Conservation (phyloP, 2,329 filamentous ascomycete genomes). For the Meredithiella fracta region DNA sequence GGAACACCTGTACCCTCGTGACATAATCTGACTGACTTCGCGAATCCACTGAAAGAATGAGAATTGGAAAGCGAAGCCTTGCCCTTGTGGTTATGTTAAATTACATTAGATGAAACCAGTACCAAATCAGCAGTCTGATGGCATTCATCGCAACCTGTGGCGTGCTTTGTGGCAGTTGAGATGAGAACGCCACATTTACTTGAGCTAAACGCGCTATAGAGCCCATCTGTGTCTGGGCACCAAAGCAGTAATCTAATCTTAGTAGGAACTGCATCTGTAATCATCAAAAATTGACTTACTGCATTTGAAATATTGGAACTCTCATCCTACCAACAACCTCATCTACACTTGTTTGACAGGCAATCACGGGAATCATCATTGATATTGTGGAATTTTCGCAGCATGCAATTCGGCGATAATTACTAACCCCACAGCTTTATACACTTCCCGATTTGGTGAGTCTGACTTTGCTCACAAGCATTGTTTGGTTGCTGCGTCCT, state of each 20-base stretch:
- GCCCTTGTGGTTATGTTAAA: slow-evolving; percentile 2
- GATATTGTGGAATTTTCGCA: neutral
- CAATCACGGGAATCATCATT: neutral
- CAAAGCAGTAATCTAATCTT: too few relatives aligned
- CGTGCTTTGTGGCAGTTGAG: neutral
- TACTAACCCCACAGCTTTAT: neutral
- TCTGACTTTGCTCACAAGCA: neutral
- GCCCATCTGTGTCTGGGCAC: neutral
- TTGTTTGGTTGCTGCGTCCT: neutral
- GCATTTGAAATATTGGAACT: neutral
- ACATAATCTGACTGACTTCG: neutral
- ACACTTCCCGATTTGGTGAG: neutral
- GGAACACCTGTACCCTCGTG: neutral
- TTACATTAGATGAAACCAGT: slow-evolving; percentile 8
- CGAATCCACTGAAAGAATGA: slow-evolving; percentile 2
- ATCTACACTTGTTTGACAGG: neutral
- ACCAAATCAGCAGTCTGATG: neutral
- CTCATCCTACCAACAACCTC: neutral
- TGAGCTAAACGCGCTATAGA: slow-evolving; percentile 4
- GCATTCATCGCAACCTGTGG: slow-evolving; percentile 5
- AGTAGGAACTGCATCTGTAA: neutral
- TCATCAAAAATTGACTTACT: neutral
- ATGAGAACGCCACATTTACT: neutral
- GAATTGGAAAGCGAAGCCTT: neutral
- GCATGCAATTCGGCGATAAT: neutral